phyloP scores from a whole-genome alignment of 2,329 filamentous ascomycete genomes.

The Trichophaea hybrida region DNA sequence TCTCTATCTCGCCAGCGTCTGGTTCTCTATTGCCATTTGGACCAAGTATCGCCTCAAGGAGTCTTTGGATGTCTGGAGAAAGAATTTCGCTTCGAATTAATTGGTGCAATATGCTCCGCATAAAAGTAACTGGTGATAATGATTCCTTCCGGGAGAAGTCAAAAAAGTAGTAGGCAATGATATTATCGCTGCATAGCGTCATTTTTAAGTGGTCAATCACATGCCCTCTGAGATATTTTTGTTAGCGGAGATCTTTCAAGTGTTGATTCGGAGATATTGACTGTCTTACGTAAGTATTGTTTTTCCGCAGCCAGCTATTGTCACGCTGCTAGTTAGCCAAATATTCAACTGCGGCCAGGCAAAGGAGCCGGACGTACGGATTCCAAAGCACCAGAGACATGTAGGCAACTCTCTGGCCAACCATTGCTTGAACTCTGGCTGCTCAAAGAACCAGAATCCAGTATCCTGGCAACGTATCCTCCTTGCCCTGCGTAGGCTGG shows the following conservation, averaged over 20 bases:
- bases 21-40: conserved; percentile 9
- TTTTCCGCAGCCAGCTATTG: conserved; percentile 23
- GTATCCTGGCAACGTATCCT: not conserved
- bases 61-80: not conserved
- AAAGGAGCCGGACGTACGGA: not conserved
- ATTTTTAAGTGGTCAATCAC: conserved; percentile 9
- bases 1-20: conserved; percentile 5
- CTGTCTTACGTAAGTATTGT: conserved; percentile 13
- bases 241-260: too few species aligned
- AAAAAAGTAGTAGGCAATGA: conserved; percentile 22
- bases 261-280: too few species aligned
- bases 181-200: conserved; percentile 1
- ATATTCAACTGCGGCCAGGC: too few species aligned
- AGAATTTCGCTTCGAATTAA: conserved; percentile 5
- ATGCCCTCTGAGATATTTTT: not conserved
- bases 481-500: not conserved
- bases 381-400: not conserved
- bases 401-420: not conserved
- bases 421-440: not conserved
- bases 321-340: too few species aligned
- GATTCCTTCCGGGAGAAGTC: conserved; percentile 13
- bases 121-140: conserved; percentile 3
- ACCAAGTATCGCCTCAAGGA: conserved; percentile 8
- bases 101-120: conserved; percentile 20
- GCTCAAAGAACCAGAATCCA: not conserved